These are phyloP conservation scores for Dryas octopetala DNA, from an alignment of 306 rosid genomes.

Conservation along the genomic window DNA sequence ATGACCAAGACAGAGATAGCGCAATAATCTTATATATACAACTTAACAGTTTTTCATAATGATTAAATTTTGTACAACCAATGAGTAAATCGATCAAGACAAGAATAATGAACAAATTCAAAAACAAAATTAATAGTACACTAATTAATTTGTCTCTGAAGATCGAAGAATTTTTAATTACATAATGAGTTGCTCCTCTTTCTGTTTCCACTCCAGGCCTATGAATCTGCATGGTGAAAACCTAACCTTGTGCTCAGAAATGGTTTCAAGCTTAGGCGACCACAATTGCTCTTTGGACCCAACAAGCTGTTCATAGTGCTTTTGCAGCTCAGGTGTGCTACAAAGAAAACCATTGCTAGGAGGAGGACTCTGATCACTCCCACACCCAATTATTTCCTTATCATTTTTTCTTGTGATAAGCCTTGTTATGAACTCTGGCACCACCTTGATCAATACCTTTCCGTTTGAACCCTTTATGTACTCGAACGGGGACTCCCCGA, in stretches of 20 bases:
- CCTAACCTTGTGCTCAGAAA: constrained; percentile 72
- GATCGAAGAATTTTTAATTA: no score
- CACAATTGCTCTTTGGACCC: constrained; percentile 69
- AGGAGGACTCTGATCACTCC: not conserved
- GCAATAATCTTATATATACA: no score
- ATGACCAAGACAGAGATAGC: no score
- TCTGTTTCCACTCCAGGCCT: constrained; percentile 60
- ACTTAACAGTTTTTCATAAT: no score
- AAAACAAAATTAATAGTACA: not conserved
- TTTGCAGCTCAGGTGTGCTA: constrained; percentile 88
- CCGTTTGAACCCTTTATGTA: constrained; percentile 61
- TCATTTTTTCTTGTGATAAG: constrained; percentile 33
- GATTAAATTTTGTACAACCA: no score
- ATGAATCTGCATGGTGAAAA: constrained; percentile 70
- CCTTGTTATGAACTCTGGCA: constrained; percentile 65
- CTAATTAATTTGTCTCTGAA: no score
- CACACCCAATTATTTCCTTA: not conserved
- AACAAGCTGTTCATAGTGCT: constrained; percentile 82
- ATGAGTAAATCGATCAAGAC: no score
- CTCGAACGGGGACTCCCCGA: constrained; percentile 69
- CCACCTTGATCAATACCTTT: constrained; percentile 64
- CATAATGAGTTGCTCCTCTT: constrained; percentile 34
- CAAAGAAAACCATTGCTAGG: constrained; percentile 40
- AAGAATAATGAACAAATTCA: no score
- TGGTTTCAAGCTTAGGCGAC: constrained; percentile 94